These are phyloP conservation scores for Chlorophyllum brunneum DNA, from an alignment of 768 basidiomycete species.

Conservation along the genomic window DNA sequence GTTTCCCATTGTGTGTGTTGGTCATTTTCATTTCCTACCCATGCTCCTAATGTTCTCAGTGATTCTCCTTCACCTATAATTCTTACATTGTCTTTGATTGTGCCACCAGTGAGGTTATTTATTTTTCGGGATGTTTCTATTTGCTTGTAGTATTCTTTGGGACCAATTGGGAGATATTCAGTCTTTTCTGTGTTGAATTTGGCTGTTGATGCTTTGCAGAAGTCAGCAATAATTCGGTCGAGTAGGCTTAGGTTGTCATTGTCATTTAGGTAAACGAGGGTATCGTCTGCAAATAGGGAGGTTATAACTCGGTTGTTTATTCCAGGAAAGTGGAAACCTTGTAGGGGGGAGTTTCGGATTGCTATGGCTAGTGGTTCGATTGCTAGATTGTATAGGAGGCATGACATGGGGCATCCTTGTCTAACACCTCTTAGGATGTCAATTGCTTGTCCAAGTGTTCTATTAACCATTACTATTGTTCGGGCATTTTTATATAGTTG, in stretches of 20 bases:
- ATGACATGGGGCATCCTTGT: conserved; percentile 36
- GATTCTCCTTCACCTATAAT: conserved; percentile 29
- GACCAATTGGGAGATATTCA: conserved; percentile 29
- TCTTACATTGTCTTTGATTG: conserved; percentile 19
- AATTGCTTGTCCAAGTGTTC: conserved; percentile 20
- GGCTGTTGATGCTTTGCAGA: conserved; percentile 20
- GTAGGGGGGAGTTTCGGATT: conserved; percentile 23
- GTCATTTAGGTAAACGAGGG: conserved; percentile 13
- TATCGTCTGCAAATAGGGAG: conserved; percentile 36
- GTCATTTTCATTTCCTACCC: conserved; percentile 26
- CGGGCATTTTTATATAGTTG: conserved; percentile 26
- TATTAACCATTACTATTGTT: conserved; percentile 32
- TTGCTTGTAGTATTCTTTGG: conserved; percentile 19
- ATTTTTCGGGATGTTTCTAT: conserved; percentile 11
- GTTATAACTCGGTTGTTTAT: conserved; percentile 19
- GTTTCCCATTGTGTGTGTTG: conserved; percentile 20
- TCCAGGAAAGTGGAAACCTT: conserved; percentile 20
- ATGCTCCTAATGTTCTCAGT: conserved; percentile 29
- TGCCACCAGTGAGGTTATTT: not conserved
- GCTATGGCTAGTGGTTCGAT: conserved; percentile 30
- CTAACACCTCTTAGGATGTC: conserved; percentile 25
- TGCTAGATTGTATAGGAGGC: conserved; percentile 30
- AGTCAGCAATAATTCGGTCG: not conserved
- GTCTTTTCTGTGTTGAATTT: conserved; percentile 19
- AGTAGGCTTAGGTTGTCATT: not conserved